A percentile compares a stretch with the other conserved stretches of the same genome.
Evolutionary conservation across 352 stramenopile species (phyloP).

Genomic region (Phytophthora uliginosa): DNA sequence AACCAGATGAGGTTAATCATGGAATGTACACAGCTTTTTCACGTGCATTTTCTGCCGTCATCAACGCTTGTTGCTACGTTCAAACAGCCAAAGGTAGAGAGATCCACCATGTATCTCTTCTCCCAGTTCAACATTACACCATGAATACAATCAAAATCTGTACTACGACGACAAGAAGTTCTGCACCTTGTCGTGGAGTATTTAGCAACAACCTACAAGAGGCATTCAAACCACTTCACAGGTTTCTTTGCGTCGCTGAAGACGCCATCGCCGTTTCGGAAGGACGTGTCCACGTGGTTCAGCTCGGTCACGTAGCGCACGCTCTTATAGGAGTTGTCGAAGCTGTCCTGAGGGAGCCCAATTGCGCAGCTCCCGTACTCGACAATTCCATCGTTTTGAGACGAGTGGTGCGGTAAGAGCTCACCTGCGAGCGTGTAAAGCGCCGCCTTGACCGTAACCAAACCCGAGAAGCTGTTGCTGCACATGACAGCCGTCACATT

Average conservation of each 20-base stretch:
- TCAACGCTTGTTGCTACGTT: no score
- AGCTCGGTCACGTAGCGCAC: constrained; percentile 54
- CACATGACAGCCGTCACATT: constrained; percentile 47
- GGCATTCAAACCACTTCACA: constrained; percentile 78
- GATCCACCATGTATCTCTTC: neutral
- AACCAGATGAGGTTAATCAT: neutral
- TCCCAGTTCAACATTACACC: constrained; percentile 6
- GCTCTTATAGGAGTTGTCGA: constrained; percentile 48
- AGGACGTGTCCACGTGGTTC: constrained; percentile 70
- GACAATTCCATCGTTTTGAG: constrained; percentile 56
- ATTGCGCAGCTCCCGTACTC: constrained; percentile 60
- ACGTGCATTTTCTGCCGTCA: no score
- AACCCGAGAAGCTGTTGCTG: constrained; percentile 42
- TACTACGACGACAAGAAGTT: constrained; percentile 11
- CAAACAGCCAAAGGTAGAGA: neutral
- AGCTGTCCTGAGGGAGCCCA: constrained; percentile 38
- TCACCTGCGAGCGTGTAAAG: constrained; percentile 42
- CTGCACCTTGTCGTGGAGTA: constrained; percentile 3
- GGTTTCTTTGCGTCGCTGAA: constrained; percentile 64
- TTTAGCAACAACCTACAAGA: constrained; percentile 43
- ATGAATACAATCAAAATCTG: constrained; percentile 29
- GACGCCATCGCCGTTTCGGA: constrained; percentile 66
- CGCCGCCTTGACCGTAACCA: constrained; percentile 41
- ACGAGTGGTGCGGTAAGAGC: constrained; percentile 41
- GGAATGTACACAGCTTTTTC: neutral